phyloP scores from a whole-genome alignment of 1,284 basidiomycete genomes.

The Ganoderma boninense region DNA sequence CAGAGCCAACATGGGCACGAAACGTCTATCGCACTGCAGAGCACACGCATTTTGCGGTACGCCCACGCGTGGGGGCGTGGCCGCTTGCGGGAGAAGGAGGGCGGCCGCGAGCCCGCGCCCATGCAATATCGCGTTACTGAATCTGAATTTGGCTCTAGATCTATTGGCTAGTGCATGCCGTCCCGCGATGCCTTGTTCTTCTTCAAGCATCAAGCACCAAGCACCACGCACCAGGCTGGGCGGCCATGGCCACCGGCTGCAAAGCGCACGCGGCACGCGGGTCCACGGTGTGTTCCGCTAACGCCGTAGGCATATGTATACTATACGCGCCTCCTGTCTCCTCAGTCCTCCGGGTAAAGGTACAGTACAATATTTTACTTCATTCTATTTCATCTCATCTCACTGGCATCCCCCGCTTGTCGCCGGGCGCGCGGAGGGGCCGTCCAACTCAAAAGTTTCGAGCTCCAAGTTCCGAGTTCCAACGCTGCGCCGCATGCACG shows the following conservation, averaged over 20 bases:
- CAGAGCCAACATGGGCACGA: background rate
- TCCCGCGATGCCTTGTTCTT: background rate
- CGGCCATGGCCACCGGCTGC: no score
- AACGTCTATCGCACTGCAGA: background rate
- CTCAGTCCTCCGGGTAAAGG: no score
- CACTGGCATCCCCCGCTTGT: background rate
- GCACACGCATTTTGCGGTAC: background rate
- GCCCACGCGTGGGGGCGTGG: background rate
- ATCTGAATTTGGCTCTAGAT: background rate
- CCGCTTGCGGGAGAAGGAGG: background rate
- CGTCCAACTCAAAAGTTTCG: background rate
- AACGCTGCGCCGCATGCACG: constrained; percentile 1
- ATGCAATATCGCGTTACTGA: background rate
- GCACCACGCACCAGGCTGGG: no score
- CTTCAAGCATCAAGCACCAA: background rate
- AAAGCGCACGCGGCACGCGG: no score
- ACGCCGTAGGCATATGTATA: background rate
- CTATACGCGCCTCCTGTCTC: background rate
- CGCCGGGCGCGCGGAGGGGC: background rate
- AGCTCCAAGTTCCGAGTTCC: background rate
- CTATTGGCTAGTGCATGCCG: background rate
- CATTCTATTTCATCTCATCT: no score
- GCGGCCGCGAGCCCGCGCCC: background rate
- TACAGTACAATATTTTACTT: no score
- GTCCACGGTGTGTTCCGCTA: background rate